Conservation (phyloP, 352 stramenopile genomes). For the Phytophthora pini region DNA sequence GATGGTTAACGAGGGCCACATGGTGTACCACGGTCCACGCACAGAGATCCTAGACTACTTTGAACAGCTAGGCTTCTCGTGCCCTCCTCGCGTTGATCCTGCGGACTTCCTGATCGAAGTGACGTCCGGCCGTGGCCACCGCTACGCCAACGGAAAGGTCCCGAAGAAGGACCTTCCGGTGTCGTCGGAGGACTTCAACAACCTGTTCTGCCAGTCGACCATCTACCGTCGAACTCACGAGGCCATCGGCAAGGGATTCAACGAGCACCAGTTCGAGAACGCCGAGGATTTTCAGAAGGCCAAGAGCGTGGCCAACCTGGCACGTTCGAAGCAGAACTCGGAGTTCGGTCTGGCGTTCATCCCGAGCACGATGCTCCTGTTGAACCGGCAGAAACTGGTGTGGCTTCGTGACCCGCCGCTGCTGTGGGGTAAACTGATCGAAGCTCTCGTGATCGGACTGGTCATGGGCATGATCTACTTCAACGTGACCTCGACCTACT, state of each 20-base stretch:
- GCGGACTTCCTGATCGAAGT: constrained; percentile 80
- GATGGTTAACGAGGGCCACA: constrained; percentile 91
- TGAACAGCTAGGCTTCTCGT: constrained; percentile 73
- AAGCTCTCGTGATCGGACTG: constrained; percentile 74
- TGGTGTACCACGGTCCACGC: constrained; percentile 93
- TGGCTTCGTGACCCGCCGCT: constrained; percentile 67
- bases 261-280: constrained; percentile 65
- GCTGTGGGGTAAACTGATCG: constrained; percentile 66
- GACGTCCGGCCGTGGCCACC: constrained; percentile 56
- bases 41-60: constrained; percentile 88
- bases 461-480: constrained; percentile 82
- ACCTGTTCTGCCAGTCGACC: constrained; percentile 56
- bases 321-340: constrained; percentile 54
- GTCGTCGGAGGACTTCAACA: constrained; percentile 57
- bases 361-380: constrained; percentile 50
- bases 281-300: constrained; percentile 65
- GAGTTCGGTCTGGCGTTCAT: constrained; percentile 62
- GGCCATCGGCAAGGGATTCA: constrained; percentile 56
- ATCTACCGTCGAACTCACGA: constrained; percentile 64
- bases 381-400: constrained; percentile 74
- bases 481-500: constrained; percentile 57
- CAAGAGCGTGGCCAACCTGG: constrained; percentile 55
- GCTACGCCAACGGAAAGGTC: constrained; percentile 49
- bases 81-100: constrained; percentile 63
- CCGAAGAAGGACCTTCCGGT: constrained; percentile 32